phyloP scores from a whole-genome alignment of 2,329 filamentous ascomycete species.

The Leptographium galeiforme region DNA sequence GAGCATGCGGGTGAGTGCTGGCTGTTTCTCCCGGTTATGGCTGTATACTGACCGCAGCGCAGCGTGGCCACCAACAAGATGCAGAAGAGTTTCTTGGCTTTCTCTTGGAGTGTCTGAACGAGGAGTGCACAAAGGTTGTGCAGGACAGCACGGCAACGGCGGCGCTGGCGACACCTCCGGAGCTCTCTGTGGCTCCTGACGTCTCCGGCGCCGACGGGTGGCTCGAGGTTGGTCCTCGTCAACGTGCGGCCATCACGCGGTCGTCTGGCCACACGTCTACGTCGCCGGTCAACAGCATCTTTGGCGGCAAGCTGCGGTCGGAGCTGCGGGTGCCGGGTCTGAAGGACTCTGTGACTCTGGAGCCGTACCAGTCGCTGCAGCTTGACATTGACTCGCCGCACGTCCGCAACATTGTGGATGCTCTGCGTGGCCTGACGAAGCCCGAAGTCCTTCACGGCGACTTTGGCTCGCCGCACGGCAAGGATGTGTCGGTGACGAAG shows the following conservation, averaged over 20 bases:
- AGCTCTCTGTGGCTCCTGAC: conserved; percentile 15
- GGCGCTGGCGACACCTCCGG: conserved; percentile 24
- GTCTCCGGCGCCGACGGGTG: conserved; percentile 44
- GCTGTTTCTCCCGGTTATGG: background rate
- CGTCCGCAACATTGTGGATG: conserved; percentile 83
- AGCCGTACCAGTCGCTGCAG: conserved; percentile 89
- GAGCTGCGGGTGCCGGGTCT: conserved; percentile 77
- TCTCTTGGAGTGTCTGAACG: conserved; percentile 79
- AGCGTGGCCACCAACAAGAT: conserved; percentile 90
- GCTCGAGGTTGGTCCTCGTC: conserved; percentile 88
- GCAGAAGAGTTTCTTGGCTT: conserved; percentile 95
- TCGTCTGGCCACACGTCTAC: conserved; percentile 62
- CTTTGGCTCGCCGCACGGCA: conserved; percentile 66
- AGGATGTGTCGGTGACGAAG: conserved; percentile 70
- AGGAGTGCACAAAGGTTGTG: conserved; percentile 76
- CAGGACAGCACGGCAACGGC: conserved; percentile 22
- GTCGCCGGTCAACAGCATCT: conserved; percentile 86
- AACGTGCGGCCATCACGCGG: conserved; percentile 73
- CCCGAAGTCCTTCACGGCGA: conserved; percentile 77
- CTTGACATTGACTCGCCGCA: conserved; percentile 83
- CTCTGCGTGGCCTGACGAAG: conserved; percentile 69
- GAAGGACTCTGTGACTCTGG: conserved; percentile 81
- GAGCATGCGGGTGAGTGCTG: conserved; percentile 64
- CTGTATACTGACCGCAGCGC: conserved; percentile 18
- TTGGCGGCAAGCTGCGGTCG: conserved; percentile 80